A percentile compares a stretch with the other conserved stretches of the same genome.
Evolutionary conservation across 495 filamentous ascomycete species (phyloP).

Genomic region (Xylaria grammica): DNA sequence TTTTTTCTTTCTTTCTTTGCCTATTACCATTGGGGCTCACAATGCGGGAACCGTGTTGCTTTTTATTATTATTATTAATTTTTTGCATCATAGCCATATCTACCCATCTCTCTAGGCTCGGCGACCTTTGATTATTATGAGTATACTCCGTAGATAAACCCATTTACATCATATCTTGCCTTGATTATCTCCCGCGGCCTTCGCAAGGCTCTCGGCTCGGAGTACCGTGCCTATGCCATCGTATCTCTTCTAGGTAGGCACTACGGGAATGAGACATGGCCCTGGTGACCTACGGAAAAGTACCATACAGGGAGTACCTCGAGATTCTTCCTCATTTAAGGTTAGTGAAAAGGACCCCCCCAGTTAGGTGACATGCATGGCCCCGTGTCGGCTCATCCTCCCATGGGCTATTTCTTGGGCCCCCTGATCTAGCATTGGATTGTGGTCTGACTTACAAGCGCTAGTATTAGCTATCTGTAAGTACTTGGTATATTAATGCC

Average conservation of each 20-base stretch:
- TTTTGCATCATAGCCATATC: not conserved
- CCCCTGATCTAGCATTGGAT: constrained; percentile 30
- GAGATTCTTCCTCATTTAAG: constrained; percentile 22
- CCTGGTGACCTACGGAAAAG: constrained; percentile 23
- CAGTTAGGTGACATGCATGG: constrained; percentile 38
- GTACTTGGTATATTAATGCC: not conserved
- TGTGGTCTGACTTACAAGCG: constrained; percentile 40
- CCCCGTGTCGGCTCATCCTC: constrained; percentile 41
- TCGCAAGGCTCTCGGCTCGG: not conserved
- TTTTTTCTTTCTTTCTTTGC: too few relatives aligned
- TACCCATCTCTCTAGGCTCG: not conserved
- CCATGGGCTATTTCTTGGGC: constrained; percentile 29
- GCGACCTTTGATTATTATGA: not conserved
- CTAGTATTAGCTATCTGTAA: constrained; percentile 25
- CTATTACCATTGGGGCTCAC: not conserved
- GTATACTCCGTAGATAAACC: too few relatives aligned
- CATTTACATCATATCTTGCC: not conserved
- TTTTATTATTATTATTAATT: too few relatives aligned
- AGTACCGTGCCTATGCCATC: not conserved
- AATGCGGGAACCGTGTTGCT: not conserved
- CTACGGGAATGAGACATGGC: constrained; percentile 14
- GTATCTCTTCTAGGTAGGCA: not conserved
- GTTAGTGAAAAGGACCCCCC: constrained; percentile 14
- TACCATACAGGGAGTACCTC: constrained; percentile 23
- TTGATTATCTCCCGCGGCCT: not conserved